phyloP scores from a whole-genome alignment of 306 rosid genomes.

The Trifolium subterraneum region DNA sequence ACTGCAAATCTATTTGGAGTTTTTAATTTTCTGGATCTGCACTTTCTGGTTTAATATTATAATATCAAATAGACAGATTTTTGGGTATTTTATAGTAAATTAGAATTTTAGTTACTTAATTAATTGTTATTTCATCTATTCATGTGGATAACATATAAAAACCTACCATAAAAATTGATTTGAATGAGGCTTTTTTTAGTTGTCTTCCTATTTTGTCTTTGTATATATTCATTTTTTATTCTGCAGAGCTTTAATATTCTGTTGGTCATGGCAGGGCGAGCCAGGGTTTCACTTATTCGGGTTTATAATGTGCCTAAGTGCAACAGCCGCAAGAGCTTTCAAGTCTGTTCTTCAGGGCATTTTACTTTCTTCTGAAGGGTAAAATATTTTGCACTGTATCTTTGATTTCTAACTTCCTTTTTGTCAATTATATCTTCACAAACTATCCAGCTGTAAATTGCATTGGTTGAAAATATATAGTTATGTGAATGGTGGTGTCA shows the following conservation, averaged over 20 bases:
- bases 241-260: slow-evolving; percentile 35
- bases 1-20: slow-evolving; percentile 23
- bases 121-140: slow-evolving; percentile 18
- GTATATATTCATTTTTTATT: slow-evolving; percentile 36
- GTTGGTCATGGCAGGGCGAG: slow-evolving; percentile 82
- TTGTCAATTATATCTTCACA: slow-evolving; percentile 18
- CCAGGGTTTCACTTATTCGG: slow-evolving; percentile 94
- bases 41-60: slow-evolving; percentile 21
- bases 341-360: slow-evolving; percentile 97
- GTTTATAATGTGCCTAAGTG: slow-evolving; percentile 91
- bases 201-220: not conserved
- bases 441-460: not conserved
- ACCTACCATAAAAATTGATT: slow-evolving; percentile 10
- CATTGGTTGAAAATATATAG: slow-evolving; percentile 2
- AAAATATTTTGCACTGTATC: slow-evolving; percentile 41
- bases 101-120: slow-evolving; percentile 6
- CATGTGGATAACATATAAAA: not conserved
- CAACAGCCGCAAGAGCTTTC: slow-evolving; percentile 99
- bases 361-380: slow-evolving; percentile 98
- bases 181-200: slow-evolving; percentile 14
- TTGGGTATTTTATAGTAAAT: slow-evolving; percentile 18
- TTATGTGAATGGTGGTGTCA: not conserved
- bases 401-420: slow-evolving; percentile 24
- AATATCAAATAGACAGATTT: slow-evolving; percentile 17
- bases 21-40: slow-evolving; percentile 25